Evolutionary conservation across 169 alveolate species (phyloP).

Genomic region (Plasmodium inui): DNA sequence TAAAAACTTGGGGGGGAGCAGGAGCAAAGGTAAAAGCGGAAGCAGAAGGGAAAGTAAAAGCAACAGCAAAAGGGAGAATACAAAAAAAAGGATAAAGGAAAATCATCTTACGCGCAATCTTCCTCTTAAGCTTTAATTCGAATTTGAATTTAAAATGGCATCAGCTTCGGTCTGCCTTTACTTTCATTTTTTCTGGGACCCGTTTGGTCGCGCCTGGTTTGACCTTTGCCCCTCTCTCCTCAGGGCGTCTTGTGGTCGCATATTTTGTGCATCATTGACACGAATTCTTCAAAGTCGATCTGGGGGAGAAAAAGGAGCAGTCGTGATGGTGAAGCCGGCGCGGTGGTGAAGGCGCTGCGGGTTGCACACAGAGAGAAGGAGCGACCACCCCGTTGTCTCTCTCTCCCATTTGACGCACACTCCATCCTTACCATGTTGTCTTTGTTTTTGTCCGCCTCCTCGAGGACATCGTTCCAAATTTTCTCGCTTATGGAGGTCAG

Average conservation of each 20-base stretch:
- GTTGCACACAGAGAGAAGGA: background rate
- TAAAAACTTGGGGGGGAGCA: background rate
- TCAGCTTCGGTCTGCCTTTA: background rate
- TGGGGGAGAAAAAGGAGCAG: background rate
- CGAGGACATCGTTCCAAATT: slow-evolving; percentile 81
- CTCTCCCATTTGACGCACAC: background rate
- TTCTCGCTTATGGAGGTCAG: slow-evolving; percentile 77
- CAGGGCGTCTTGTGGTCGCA: slow-evolving; percentile 66
- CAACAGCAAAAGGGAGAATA: background rate
- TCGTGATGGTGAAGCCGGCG: background rate
- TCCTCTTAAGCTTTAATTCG: background rate
- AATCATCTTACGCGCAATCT: background rate
- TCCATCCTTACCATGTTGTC: slow-evolving; percentile 82
- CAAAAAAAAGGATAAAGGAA: background rate
- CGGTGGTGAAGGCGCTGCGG: background rate
- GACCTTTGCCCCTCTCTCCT: background rate
- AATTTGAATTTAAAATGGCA: background rate
- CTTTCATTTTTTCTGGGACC: background rate
- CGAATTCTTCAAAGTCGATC: slow-evolving; percentile 86
- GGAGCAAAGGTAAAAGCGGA: background rate
- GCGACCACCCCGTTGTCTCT: background rate
- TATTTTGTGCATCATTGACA: slow-evolving; percentile 82
- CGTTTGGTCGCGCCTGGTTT: background rate
- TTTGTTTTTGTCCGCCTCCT: slow-evolving; percentile 81
- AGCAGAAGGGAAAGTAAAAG: background rate